phyloP scores from a whole-genome alignment of 2,329 filamentous ascomycete species.

The Chaetomium strumarium region DNA sequence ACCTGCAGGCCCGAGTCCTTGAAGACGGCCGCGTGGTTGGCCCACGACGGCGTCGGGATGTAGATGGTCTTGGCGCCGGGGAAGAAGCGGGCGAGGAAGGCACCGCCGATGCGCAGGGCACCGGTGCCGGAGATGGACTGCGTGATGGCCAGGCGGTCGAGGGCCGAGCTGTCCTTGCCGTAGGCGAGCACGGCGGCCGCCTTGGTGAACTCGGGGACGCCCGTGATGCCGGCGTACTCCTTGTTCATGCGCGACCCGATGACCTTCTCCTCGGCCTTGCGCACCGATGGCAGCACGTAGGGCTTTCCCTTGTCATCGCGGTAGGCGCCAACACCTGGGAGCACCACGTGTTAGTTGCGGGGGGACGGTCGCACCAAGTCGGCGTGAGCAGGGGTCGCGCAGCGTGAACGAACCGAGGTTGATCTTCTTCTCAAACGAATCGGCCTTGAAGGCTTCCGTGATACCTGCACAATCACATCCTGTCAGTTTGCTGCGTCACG shows the following conservation, averaged over 20 bases:
- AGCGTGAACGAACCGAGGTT: slow-evolving; percentile 65
- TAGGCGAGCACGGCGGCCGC: slow-evolving; percentile 89
- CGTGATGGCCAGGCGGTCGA: slow-evolving; percentile 81
- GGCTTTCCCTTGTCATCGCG: slow-evolving; percentile 97
- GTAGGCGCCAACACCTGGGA: slow-evolving; percentile 85
- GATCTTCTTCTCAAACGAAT: slow-evolving; percentile 91
- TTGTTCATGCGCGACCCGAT: slow-evolving; percentile 77
- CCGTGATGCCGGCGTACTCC: slow-evolving; percentile 97
- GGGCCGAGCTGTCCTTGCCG: slow-evolving; percentile 68
- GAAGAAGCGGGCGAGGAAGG: slow-evolving; percentile 88
- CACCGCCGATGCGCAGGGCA: slow-evolving; percentile 87
- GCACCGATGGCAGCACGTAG: slow-evolving; percentile 92
- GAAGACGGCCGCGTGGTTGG: slow-evolving; percentile 97
- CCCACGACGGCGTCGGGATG: slow-evolving; percentile 94
- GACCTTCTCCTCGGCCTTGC: slow-evolving; percentile 80
- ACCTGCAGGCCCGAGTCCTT: slow-evolving; percentile 85
- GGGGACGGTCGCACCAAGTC: neutral
- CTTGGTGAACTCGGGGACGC: slow-evolving; percentile 88
- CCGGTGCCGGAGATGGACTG: slow-evolving; percentile 98
- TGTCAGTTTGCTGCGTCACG: slow-evolving; percentile 26
- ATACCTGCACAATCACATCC: slow-evolving; percentile 51
- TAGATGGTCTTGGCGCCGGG: slow-evolving; percentile 92
- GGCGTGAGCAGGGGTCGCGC: no score
- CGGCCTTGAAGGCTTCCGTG: slow-evolving; percentile 98
- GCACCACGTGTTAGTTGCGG: slow-evolving; percentile 12